phyloP scores from a whole-genome alignment of 805 yeast species.

The Starmera dryadoides region DNA sequence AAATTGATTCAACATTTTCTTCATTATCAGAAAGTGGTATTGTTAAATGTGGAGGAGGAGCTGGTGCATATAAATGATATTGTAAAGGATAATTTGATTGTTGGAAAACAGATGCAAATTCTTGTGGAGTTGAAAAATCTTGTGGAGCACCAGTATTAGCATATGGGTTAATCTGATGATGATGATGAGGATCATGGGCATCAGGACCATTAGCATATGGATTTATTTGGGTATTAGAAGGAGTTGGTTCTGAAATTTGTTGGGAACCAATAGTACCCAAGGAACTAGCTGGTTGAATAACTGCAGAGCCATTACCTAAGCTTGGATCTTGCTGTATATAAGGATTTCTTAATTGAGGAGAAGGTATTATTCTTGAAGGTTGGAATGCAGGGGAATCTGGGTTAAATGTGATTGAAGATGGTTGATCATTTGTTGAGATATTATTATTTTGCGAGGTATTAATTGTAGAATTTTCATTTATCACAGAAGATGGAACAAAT shows the following conservation, averaged over 20 bases:
- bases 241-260: too few relatives aligned
- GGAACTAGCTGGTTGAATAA: neutral
- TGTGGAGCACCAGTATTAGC: constrained; percentile 4
- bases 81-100: constrained; percentile 47
- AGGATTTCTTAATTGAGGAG: neutral
- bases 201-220: neutral
- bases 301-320: neutral
- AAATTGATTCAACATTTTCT: constrained; percentile 59
- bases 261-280: too few relatives aligned
- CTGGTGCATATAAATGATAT: constrained; percentile 86
- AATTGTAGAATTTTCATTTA: neutral
- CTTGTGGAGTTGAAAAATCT: constrained; percentile 9
- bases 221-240: neutral
- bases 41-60: constrained; percentile 68
- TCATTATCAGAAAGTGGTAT: constrained; percentile 63
- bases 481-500: constrained; percentile 18
- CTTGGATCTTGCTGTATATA: neutral
- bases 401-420: constrained; percentile 27
- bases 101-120: neutral
- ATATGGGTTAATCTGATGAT: neutral
- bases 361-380: constrained; percentile 9
- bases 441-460: constrained; percentile 20
- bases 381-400: constrained; percentile 27
- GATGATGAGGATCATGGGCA: neutral
- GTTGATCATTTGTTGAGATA: neutral